Percentiles rank a stretch among this genome's conserved stretches.
phyloP scores from a whole-genome alignment of 2,329 filamentous ascomycete genomes.

The Penicillium sp. region DNA sequence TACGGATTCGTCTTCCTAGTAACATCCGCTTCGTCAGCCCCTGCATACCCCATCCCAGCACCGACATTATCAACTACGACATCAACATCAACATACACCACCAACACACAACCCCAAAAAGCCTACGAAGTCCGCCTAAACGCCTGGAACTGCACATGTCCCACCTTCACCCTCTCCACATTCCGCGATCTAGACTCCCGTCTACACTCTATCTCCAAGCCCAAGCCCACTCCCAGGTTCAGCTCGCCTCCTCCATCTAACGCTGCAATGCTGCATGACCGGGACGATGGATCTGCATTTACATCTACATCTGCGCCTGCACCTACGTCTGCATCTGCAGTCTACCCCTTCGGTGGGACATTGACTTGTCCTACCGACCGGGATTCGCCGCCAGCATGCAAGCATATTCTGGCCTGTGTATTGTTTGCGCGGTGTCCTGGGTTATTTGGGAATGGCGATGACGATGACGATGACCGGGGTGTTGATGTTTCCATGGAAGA shows the following conservation, averaged over 20 bases:
- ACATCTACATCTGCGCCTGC: too few relatives aligned
- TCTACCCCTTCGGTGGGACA: conserved; percentile 48
- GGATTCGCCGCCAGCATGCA: conserved; percentile 64
- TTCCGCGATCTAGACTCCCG: conserved; percentile 57
- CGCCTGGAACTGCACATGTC: conserved; percentile 90
- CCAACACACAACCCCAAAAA: conserved; percentile 32
- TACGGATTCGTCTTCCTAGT: conserved; percentile 68
- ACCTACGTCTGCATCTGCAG: too few relatives aligned
- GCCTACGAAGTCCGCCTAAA: conserved; percentile 73
- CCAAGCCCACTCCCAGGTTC: background rate
- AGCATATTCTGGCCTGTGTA: conserved; percentile 86
- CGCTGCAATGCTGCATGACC: conserved; percentile 24
- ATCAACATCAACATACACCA: conserved; percentile 32
- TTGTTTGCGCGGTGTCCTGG: conserved; percentile 69
- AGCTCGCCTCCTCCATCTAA: conserved; percentile 3
- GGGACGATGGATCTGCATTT: conserved; percentile 2
- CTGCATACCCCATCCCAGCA: conserved; percentile 26
- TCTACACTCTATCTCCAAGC: conserved; percentile 14
- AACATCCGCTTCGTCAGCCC: conserved; percentile 60
- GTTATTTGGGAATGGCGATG: conserved; percentile 60
- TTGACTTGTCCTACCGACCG: conserved; percentile 32
- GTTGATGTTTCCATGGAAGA: conserved; percentile 67
- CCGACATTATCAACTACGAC: background rate
- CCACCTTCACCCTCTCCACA: conserved; percentile 77
- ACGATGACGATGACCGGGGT: conserved; percentile 42